Conservation (phyloP, 2,329 filamentous ascomycete species). For the Aspergillus tamarii region DNA sequence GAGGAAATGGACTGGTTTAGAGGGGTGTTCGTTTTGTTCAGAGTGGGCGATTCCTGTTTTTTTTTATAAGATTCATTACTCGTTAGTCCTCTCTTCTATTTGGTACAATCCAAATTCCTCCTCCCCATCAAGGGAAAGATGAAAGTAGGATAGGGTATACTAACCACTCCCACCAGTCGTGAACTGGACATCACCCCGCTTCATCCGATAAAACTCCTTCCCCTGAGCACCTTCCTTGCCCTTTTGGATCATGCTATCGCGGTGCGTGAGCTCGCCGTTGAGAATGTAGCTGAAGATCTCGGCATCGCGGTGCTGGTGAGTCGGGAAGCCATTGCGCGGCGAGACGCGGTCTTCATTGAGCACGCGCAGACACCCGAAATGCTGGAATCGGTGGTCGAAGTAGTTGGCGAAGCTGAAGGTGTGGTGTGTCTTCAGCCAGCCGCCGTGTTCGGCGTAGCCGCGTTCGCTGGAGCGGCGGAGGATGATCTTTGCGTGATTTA, state of each 20-base stretch:
- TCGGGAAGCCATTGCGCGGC: constrained; percentile 75
- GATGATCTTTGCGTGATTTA: constrained; percentile 71
- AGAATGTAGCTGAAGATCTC: constrained; percentile 90
- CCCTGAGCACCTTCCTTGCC: constrained; percentile 61
- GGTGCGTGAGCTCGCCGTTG: constrained; percentile 83
- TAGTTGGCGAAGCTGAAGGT: constrained; percentile 80
- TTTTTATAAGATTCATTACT: neutral
- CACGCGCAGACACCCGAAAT: constrained; percentile 77
- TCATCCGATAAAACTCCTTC: constrained; percentile 71
- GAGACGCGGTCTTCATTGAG: constrained; percentile 87
- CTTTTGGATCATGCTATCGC: constrained; percentile 80
- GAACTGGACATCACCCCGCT: constrained; percentile 83
- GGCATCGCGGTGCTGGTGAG: constrained; percentile 82
- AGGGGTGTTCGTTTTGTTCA: constrained; percentile 74
- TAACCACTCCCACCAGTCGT: constrained; percentile 79
- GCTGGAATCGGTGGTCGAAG: constrained; percentile 67
- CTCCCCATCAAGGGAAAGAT: neutral
- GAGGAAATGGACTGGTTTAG: constrained; percentile 74
- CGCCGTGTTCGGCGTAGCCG: constrained; percentile 79
- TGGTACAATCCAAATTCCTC: too few relatives aligned
- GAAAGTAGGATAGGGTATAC: constrained; percentile 7
- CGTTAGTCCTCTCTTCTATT: neutral
- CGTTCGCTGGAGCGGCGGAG: constrained; percentile 72
- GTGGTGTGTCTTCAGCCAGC: constrained; percentile 87
- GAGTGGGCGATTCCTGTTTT: constrained; percentile 70